Evolutionary conservation across 106 monocot genomes (phyloP).

Genomic region (Xerophyta viscosa): DNA sequence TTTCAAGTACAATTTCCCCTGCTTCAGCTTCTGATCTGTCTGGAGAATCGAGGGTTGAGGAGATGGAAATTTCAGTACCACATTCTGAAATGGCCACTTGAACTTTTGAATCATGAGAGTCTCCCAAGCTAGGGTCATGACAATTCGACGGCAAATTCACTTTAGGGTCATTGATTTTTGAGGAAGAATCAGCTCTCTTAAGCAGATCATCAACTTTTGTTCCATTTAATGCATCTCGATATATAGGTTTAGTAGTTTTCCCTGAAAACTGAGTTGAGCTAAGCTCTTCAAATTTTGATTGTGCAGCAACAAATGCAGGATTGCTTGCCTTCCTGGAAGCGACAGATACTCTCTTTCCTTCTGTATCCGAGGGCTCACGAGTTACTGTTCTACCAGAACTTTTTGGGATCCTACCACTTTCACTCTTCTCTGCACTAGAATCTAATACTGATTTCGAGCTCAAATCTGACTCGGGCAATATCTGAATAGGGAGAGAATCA

Average conservation of each 20-base stretch:
- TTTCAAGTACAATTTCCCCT: slow-evolving; percentile 79
- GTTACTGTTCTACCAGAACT: slow-evolving; percentile 8
- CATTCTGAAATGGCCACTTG: slow-evolving; percentile 62
- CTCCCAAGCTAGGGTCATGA: slow-evolving; percentile 6
- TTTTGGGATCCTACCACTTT: slow-evolving; percentile 9
- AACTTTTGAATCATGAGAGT: slow-evolving; percentile 22
- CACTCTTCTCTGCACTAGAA: slow-evolving; percentile 15
- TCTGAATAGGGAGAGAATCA: slow-evolving; percentile 5
- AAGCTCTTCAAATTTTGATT: slow-evolving; percentile 92
- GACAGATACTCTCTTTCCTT: slow-evolving; percentile 26
- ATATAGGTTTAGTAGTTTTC: slow-evolving; percentile 17
- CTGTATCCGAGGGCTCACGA: slow-evolving; percentile 33
- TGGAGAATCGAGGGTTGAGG: slow-evolving; percentile 84
- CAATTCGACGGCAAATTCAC: slow-evolving; percentile 4
- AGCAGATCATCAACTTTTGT: slow-evolving; percentile 13
- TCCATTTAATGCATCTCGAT: slow-evolving; percentile 16
- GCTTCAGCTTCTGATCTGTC: slow-evolving; percentile 76
- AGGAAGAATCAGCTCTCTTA: slow-evolving; percentile 8
- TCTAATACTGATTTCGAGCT: slow-evolving; percentile 1
- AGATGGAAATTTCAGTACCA: slow-evolving; percentile 92
- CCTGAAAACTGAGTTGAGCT: slow-evolving; percentile 23
- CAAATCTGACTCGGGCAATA: slow-evolving; percentile 9
- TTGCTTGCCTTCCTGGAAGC: slow-evolving; percentile 41
- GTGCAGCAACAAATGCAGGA: slow-evolving; percentile 80
- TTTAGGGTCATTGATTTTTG: slow-evolving; percentile 9